Conservation (phyloP, 495 filamentous ascomycete species). For the Cercophora samala region DNA sequence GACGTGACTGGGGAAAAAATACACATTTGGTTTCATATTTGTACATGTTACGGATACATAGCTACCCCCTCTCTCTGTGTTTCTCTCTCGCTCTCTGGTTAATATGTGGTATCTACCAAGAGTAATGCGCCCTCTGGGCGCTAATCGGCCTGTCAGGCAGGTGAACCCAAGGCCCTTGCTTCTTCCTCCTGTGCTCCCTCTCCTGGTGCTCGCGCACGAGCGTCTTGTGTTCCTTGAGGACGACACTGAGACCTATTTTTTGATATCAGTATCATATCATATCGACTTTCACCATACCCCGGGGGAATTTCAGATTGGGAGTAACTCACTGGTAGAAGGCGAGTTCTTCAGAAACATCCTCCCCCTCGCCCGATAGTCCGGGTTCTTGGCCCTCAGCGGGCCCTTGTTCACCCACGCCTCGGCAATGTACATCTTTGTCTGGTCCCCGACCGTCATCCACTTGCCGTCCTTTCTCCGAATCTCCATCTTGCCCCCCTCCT, state of each 20-base stretch:
- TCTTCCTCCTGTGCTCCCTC: constrained; percentile 64
- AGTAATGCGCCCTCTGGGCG: constrained; percentile 81
- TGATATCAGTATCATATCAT: too few relatives aligned
- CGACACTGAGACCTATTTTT: constrained; percentile 62
- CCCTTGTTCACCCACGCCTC: constrained; percentile 90
- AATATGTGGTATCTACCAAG: constrained; percentile 68
- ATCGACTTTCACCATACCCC: too few relatives aligned
- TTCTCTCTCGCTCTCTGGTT: background rate
- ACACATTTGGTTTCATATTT: background rate
- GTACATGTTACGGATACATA: background rate
- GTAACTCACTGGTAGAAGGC: constrained; percentile 67
- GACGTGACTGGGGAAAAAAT: background rate
- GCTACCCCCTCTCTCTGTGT: background rate
- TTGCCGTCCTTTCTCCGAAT: constrained; percentile 57
- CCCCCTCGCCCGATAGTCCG: constrained; percentile 68
- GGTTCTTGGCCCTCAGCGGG: constrained; percentile 44
- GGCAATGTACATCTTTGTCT: constrained; percentile 75
- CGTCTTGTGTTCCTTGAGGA: constrained; percentile 92
- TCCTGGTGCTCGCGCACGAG: constrained; percentile 75
- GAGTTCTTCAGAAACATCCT: constrained; percentile 55
- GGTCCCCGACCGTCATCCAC: constrained; percentile 62
- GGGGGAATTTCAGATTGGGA: too few relatives aligned
- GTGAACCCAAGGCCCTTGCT: constrained; percentile 75
- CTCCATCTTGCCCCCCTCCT: constrained; percentile 27
- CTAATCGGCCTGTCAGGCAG: constrained; percentile 75